Evolutionary conservation across 805 yeast genomes (phyloP), one percentile per base, ranked within the genome.

Genomic region (Wickerhamomyces hampshirensis): DNA sequence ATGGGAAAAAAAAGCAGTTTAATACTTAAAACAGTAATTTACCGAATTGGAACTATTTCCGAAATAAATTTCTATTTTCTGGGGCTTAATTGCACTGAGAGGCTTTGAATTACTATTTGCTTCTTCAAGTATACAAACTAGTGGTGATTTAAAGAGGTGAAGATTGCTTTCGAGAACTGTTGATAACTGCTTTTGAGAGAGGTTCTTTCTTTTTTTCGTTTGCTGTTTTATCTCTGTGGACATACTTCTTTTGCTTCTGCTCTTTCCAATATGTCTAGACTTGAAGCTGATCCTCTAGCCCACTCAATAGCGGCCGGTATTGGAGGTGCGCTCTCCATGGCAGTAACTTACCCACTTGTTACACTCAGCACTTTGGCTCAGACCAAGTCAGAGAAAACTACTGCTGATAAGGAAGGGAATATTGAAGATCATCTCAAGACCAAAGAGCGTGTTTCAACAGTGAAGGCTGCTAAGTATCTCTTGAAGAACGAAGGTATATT

Each of bases 281-380:
- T 53, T 14, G 38, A 46, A 30, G 53, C 46, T 11, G 55, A 53
- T 30, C 59, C 59, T 3, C 38, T 44, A 5, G 87, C 93, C 11
- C 96, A 89, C 55, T 96, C 96, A n/a, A 60, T 89, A 9, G 84
- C 96, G 5, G 98, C 97, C 9, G 95, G 96, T 24, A 81, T 89
- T 6, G 95, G 96, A 18, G 97, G 97, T 11, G 88, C 91, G 16
- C 70, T 86, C 19, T 75, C 95, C 3, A 83, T 87, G 81, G 73
- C 81, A 0, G 78, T 87, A 27, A 89, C 97, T 0, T 89, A 89
- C 56, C 98, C 98, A 2, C 66, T 89, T 49, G 87, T 86, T 41
- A 84, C 95, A 1, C 63, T 88, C 38, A 82, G 95, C 2, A 88
- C 96, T 0, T 73, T 85, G 35, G 94, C 96, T 4, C 98, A 89